phyloP scores from a whole-genome alignment of 495 filamentous ascomycete species.

The Talaromyces thailandensis region DNA sequence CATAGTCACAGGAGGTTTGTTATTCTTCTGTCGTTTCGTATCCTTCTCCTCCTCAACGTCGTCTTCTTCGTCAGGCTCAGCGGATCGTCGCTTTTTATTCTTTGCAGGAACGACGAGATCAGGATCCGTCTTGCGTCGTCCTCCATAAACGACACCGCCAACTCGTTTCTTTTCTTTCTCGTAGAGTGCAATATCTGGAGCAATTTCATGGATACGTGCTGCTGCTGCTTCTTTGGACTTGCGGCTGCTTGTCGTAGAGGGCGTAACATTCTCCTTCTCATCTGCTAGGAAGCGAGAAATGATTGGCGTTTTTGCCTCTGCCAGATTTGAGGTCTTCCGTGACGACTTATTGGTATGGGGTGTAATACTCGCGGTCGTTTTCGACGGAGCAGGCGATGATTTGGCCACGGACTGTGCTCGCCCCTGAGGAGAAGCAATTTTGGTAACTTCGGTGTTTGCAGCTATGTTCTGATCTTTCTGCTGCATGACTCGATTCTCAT shows the following conservation, averaged over 20 bases:
- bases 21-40: conserved; percentile 54
- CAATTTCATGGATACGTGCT: conserved; percentile 63
- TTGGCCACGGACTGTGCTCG: conserved; percentile 12
- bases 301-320: conserved; percentile 37
- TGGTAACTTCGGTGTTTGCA: conserved; percentile 7
- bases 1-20: conserved; percentile 52
- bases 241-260: conserved; percentile 66
- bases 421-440: conserved; percentile 14
- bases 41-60: conserved; percentile 43
- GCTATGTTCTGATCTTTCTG: conserved; percentile 25
- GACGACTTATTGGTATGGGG: conserved; percentile 21
- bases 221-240: conserved; percentile 80
- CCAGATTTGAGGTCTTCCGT: conserved; percentile 17
- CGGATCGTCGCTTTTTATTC: conserved; percentile 30
- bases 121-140: conserved; percentile 43
- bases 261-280: conserved; percentile 83
- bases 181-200: conserved; percentile 76
- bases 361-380: conserved; percentile 14
- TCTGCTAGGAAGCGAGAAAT: conserved; percentile 29
- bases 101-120: conserved; percentile 27
- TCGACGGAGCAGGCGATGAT: conserved; percentile 5
- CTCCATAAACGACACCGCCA: conserved; percentile 74
- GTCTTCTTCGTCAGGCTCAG: conserved; percentile 38
- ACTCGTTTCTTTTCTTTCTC: conserved; percentile 89
- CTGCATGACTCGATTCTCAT: conserved; percentile 24